These are phyloP conservation scores for Saksenaea oblongispora DNA, from an alignment of 371 early-diverging fungal genomes.

Conservation along the genomic window DNA sequence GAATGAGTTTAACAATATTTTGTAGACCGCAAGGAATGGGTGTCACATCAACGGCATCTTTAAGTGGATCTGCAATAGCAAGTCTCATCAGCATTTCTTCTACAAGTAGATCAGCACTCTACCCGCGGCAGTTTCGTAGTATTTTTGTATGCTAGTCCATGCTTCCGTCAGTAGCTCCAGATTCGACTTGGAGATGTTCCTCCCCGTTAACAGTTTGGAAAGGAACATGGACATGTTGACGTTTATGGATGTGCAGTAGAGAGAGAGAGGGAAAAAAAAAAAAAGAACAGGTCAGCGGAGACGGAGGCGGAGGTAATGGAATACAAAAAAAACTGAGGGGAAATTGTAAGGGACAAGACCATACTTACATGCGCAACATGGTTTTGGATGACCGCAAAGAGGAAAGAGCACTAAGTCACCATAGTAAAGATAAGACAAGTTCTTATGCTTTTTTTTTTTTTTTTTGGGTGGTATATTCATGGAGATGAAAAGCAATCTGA, in stretches of 20 bases:
- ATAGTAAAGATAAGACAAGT: too few species aligned
- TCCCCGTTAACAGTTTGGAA: conserved; percentile 49
- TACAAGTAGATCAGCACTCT: conserved; percentile 10
- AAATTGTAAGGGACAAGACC: too few species aligned
- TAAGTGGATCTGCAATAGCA: conserved; percentile 39
- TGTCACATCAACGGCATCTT: conserved; percentile 53
- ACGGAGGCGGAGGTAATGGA: too few species aligned
- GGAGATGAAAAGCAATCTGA: too few species aligned
- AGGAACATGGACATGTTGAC: conserved; percentile 46
- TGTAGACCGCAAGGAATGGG: conserved; percentile 49
- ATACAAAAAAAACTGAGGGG: too few species aligned
- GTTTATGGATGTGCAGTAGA: background rate
- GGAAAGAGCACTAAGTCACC: too few species aligned
- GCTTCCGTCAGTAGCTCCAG: conserved; percentile 45
- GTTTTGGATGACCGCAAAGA: too few species aligned
- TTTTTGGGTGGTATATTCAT: too few species aligned
- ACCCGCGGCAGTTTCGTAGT: conserved; percentile 54
- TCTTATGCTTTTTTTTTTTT: too few species aligned
- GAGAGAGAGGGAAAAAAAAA: conserved; percentile 11
- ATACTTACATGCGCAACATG: too few species aligned
- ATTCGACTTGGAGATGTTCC: conserved; percentile 47
- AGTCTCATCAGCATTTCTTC: background rate
- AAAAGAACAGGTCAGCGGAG: background rate
- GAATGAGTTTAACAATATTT: conserved; percentile 50
- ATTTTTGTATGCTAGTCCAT: conserved; percentile 51